Evolutionary conservation across 768 basidiomycete species (phyloP).

Genomic region (Lactifluus echinatus): DNA sequence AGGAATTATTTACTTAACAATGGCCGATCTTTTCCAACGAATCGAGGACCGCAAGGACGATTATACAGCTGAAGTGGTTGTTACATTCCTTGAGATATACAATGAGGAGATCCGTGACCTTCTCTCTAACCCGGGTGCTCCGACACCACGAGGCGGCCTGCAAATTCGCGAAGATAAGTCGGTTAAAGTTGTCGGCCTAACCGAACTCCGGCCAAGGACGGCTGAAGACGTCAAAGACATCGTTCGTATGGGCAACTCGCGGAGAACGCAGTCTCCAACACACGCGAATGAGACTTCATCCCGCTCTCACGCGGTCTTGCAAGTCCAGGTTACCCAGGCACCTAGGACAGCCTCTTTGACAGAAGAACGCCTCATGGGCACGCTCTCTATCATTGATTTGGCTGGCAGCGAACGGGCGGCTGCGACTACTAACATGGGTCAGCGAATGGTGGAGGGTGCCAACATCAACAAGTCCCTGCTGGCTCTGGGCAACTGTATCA

Average conservation of each 20-base stretch:
- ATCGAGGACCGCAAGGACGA: constrained; percentile 86
- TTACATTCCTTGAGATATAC: constrained; percentile 98
- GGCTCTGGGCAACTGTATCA: constrained; percentile 96
- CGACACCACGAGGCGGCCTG: constrained; percentile 71
- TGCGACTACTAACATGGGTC: constrained; percentile 94
- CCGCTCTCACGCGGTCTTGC: constrained; percentile 94
- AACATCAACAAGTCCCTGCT: constrained; percentile 99
- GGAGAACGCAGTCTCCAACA: constrained; percentile 88
- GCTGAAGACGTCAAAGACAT: constrained; percentile 94
- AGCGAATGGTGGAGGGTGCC: constrained; percentile 96
- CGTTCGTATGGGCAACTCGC: constrained; percentile 79
- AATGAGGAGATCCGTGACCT: constrained; percentile 98
- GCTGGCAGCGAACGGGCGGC: constrained; percentile 96
- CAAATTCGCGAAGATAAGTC: constrained; percentile 92
- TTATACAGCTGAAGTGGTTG: constrained; percentile 77
- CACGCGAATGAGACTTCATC: constrained; percentile 96
- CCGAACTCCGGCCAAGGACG: constrained; percentile 67
- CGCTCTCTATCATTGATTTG: constrained; percentile 94
- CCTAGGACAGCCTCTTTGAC: constrained; percentile 80
- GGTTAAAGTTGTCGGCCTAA: constrained; percentile 82
- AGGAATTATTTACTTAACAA: constrained; percentile 92
- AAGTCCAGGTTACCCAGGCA: constrained; percentile 85
- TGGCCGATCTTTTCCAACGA: constrained; percentile 92
- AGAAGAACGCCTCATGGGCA: constrained; percentile 77
- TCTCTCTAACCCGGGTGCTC: constrained; percentile 62